These are phyloP conservation scores for Hysterangium stoloniferum DNA, from an alignment of 768 basidiomycete species.

Conservation along the genomic window DNA sequence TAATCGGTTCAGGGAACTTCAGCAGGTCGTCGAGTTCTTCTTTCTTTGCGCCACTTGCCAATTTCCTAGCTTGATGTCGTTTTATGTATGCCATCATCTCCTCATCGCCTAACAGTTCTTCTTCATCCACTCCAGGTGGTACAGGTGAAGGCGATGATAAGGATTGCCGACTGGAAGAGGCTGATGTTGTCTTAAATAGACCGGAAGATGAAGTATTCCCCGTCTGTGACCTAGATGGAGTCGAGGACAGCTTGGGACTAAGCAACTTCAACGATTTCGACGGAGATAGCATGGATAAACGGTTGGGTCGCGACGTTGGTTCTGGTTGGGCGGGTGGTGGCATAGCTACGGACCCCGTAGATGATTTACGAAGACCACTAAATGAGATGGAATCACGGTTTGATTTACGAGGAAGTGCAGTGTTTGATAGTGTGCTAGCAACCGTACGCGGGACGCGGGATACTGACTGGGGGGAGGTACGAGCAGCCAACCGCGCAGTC, in stretches of 20 bases:
- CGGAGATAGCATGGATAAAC: conserved; percentile 79
- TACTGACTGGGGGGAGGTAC: conserved; percentile 53
- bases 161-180: conserved; percentile 60
- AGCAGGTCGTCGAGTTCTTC: conserved; percentile 83
- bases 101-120: conserved; percentile 84
- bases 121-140: conserved; percentile 68
- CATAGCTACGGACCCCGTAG: conserved; percentile 68
- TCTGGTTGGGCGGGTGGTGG: conserved; percentile 26
- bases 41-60: conserved; percentile 75
- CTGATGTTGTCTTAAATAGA: conserved; percentile 38
- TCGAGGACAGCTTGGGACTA: conserved; percentile 64
- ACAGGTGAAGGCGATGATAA: conserved; percentile 81
- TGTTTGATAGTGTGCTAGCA: conserved; percentile 35
- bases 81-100: conserved; percentile 95
- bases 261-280: conserved; percentile 78
- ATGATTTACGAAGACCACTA: conserved; percentile 71
- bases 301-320: conserved; percentile 40
- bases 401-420: conserved; percentile 49
- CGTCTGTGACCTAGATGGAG: conserved; percentile 46
- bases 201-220: conserved; percentile 43
- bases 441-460: conserved; percentile 65
- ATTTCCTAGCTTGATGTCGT: conserved; percentile 81
- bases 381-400: conserved; percentile 79
- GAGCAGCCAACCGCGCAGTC: conserved; percentile 46
- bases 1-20: conserved; percentile 85